Base-by-base conservation (phyloP, 768 basidiomycete genomes). In the Pulveroboletus sp. region DNA sequence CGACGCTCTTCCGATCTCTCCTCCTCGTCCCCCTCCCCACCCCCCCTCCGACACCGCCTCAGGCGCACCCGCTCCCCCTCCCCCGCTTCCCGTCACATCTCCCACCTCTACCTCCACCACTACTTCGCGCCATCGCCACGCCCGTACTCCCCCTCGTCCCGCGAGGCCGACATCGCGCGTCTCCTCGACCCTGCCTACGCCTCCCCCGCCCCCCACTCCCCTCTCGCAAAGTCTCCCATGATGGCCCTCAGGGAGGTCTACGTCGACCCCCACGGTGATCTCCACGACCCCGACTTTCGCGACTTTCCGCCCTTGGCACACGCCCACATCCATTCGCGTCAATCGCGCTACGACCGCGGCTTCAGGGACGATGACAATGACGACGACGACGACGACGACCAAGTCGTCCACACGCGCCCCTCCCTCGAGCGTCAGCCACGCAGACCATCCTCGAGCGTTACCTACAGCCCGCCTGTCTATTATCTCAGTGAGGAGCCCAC, bases 281-380 rank as follows among this genome's bases (percentile, higher is more conserved):
- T 83, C 24, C 82, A 85, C 59, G 83, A 85, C 64, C 83, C 83
- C 21, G 83, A 85, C 60, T 85, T 76, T 67, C 73, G 82, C 54
- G 74, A 83, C 67, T 85, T 85, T 52, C 83, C 82, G 27, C 60
- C 73, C 32, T 59, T 72, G 41, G 46, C 45, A 14, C 50, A 59
- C 37, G 24, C 56, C 9, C 56, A 58, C 38, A 27, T 47, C 46
- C 53, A 60, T 17, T 43, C 62, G 12, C 57, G 63, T 30, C 64
- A 69, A 1, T 65, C 72, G 0, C 60, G 53, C 1, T 74, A 71
- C 71, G 75, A 73, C 41, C 58, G 62, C 21, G 58, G 55, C 4
- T 59, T 64, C 39, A 44, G 47, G n/a, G 56, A 66, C 24, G 65
- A 69, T 41, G 67, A 66, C 8, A 59, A 62, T 39, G 10, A 32